Evolutionary conservation across 176 grass and related monocot genomes (phyloP).

Genomic region (Raddia guianensis): DNA sequence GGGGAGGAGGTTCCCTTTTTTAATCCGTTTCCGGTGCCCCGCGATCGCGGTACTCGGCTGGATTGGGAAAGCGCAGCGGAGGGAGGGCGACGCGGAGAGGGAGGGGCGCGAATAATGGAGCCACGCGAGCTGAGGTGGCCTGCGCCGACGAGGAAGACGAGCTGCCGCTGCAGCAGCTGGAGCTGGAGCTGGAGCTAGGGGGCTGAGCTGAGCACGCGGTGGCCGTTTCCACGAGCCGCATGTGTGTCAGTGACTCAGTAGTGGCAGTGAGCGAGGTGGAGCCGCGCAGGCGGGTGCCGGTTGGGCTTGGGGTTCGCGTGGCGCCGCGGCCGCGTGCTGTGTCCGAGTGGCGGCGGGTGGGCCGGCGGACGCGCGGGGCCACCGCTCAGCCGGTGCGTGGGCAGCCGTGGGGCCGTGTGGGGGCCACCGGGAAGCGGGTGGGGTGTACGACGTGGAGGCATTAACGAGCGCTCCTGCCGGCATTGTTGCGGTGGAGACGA

Average conservation of each 20-base stretch:
- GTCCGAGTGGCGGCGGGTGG: background rate
- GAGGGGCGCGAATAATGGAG: slow-evolving; percentile 46
- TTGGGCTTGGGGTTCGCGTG: slow-evolving; percentile 8
- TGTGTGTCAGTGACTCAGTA: background rate
- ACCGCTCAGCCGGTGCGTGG: too few species aligned
- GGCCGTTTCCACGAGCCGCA: background rate
- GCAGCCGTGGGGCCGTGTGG: too few species aligned
- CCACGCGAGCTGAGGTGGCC: background rate
- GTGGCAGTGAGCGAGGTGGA: slow-evolving; percentile 21
- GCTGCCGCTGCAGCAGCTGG: background rate
- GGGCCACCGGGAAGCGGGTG: too few species aligned
- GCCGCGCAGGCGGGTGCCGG: background rate
- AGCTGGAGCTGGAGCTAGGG: background rate
- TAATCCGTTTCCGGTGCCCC: slow-evolving; percentile 41
- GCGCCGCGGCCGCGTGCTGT: slow-evolving; percentile 21
- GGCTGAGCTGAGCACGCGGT: background rate
- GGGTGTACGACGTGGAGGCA: too few species aligned
- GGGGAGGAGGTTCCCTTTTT: slow-evolving; percentile 37
- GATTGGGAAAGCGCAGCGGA: slow-evolving; percentile 48
- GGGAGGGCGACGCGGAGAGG: slow-evolving; percentile 32
- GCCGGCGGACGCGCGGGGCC: too few species aligned
- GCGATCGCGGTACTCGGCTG: slow-evolving; percentile 52
- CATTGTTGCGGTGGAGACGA: too few species aligned
- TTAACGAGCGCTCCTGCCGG: too few species aligned
- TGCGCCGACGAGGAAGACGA: slow-evolving; percentile 23